These are phyloP conservation scores for Exserohilum rostratum DNA, from an alignment of 2,329 filamentous ascomycete genomes.

Conservation along the genomic window DNA sequence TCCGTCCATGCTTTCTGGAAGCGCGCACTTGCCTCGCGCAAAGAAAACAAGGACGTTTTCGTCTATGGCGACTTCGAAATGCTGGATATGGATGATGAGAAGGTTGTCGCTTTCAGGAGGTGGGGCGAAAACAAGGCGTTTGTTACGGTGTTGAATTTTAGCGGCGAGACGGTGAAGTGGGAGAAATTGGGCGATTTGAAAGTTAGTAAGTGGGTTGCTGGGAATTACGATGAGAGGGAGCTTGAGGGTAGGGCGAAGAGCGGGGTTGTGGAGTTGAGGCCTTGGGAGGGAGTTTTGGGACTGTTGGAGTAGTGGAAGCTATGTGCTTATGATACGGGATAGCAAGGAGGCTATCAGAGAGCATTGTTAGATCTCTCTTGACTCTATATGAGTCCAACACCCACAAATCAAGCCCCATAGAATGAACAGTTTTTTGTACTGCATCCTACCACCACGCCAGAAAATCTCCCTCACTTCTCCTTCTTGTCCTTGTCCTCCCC, in stretches of 20 bases:
- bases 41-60: constrained; percentile 64
- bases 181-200: constrained; percentile 31
- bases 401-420: too few relatives aligned
- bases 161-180: constrained; percentile 38
- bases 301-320: constrained; percentile 15
- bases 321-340: too few relatives aligned
- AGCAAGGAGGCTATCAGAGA: too few relatives aligned
- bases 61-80: constrained; percentile 66
- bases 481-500: constrained; percentile 2
- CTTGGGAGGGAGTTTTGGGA: constrained; percentile 47
- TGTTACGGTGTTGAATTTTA: constrained; percentile 44
- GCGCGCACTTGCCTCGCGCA: constrained; percentile 60
- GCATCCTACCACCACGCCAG: too few relatives aligned
- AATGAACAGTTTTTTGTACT: too few relatives aligned
- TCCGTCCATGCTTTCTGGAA: constrained; percentile 68
- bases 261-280: constrained; percentile 32
- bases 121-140: constrained; percentile 38
- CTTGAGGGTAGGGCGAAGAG: constrained; percentile 24
- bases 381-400: too few relatives aligned
- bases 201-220: constrained; percentile 45
- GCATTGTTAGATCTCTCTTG: too few relatives aligned
- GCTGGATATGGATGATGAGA: constrained; percentile 55
- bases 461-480: neutral
- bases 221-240: constrained; percentile 43
- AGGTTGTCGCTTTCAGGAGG: constrained; percentile 40